Evolutionary conservation across 1,284 basidiomycete genomes (phyloP), one percentile per base, ranked within the genome.

Genomic region (Cutaneotrichosporon curvatum): DNA sequence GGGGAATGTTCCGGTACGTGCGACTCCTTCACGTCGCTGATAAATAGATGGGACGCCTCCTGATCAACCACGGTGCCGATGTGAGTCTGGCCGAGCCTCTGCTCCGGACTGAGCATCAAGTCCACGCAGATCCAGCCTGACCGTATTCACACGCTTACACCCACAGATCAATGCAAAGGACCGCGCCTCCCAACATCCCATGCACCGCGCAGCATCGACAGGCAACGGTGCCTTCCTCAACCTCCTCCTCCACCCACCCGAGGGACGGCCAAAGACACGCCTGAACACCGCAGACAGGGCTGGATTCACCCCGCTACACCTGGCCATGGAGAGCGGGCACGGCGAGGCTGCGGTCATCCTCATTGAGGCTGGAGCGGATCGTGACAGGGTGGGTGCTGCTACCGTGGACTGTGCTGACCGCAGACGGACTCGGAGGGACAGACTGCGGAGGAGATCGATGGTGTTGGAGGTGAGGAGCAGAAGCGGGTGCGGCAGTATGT

Each of bases 181-280:
- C 75, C 83, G 82, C 59, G 88, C 90, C 20, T 87, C 84, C 64
- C 91, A 96, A 72, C 76, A 83, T 41, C 87, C 91, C 42, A 76
- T 96, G 41, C 91, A 95, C 71, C 83, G 91, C 53, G 91, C 91
- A 42, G 87, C 90, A n/a, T 90, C 90, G 2, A 94, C 87, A 8
- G 90, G 90, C 23, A 89, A 88, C 30, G 81, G 81, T 15, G 87
- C 86, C 8, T 91, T 95, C 67, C 78, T 95, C 45, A 78, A 78
- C 22, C 74, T 95, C 35, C 76, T 95, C 18, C 71, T 95, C 37
- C 79, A 83, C 55, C 84, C 83, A 16, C 83, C 81, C 12, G 79
- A 81, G 63, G 81, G 82, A 12, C 76, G 78, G 47, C 78, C 80
- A 37, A 91, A 91, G 68, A 81, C 86, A 30, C 79, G 90, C 37